These are phyloP conservation scores for Penicillium dipodomyicola DNA, from an alignment of 495 filamentous ascomycete species.

Conservation along the genomic window DNA sequence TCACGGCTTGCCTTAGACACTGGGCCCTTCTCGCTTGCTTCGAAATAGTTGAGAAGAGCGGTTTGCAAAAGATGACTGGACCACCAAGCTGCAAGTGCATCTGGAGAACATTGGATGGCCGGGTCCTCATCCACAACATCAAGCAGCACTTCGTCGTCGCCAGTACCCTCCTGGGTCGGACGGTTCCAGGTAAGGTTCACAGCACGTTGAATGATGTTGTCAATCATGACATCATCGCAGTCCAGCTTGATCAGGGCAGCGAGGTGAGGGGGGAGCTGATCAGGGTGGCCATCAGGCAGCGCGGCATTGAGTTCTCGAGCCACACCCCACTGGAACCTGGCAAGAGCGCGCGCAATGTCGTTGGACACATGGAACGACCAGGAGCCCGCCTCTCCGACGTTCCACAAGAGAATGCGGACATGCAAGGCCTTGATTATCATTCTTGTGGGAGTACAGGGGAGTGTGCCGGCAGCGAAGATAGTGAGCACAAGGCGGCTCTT, in stretches of 20 bases:
- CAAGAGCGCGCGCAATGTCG: constrained; percentile 62
- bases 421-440: constrained; percentile 93
- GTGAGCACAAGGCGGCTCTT: constrained; percentile 84
- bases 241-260: constrained; percentile 69
- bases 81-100: constrained; percentile 89
- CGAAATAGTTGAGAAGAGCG: constrained; percentile 61
- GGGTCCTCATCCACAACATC: constrained; percentile 83
- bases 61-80: constrained; percentile 73
- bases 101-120: constrained; percentile 81
- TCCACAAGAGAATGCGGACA: constrained; percentile 82
- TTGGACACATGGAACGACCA: constrained; percentile 61
- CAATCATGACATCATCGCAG: constrained; percentile 74
- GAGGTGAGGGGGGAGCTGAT: constrained; percentile 74
- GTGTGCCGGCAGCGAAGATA: constrained; percentile 81
- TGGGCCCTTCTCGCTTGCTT: constrained; percentile 43
- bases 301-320: constrained; percentile 64
- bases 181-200: constrained; percentile 91
- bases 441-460: constrained; percentile 77
- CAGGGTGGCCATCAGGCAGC: constrained; percentile 55
- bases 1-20: constrained; percentile 42
- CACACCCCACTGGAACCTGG: constrained; percentile 75
- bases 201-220: constrained; percentile 75
- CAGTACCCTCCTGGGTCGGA: constrained; percentile 62
- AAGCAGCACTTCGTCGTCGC: constrained; percentile 65
- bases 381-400: constrained; percentile 62